Evolutionary conservation across 176 grass and related monocot species (phyloP).

Genomic region (Triticum dicoccoides): DNA sequence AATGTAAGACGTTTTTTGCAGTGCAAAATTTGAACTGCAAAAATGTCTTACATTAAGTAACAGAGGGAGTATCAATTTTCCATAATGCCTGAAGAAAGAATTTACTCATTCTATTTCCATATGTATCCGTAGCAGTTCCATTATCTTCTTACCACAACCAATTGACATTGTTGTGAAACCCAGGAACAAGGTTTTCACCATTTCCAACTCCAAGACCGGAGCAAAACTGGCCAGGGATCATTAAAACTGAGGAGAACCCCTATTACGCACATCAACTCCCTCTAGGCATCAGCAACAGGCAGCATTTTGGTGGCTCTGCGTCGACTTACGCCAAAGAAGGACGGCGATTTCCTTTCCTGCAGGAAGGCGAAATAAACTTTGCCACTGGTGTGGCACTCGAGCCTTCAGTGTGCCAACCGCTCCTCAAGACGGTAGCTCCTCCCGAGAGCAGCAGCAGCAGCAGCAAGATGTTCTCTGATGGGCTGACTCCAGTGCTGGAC

Average conservation of each 20-base stretch:
- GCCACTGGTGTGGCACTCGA: conserved; percentile 30
- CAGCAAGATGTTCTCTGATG: conserved; percentile 49
- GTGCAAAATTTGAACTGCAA: too few species aligned
- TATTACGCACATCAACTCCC: conserved; percentile 40
- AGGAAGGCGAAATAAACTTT: conserved; percentile 48
- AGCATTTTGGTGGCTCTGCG: conserved; percentile 36
- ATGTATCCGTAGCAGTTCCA: neutral
- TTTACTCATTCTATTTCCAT: neutral
- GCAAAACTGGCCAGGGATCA: conserved; percentile 43
- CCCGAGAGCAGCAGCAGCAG: conserved; percentile 35
- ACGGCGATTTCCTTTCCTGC: conserved; percentile 61
- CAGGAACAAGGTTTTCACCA: conserved; percentile 61
- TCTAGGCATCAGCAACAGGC: conserved; percentile 29
- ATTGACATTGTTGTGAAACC: neutral
- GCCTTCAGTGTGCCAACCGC: conserved; percentile 35
- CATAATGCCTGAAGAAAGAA: neutral
- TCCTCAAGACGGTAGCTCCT: conserved; percentile 34
- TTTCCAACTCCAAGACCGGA: conserved; percentile 44
- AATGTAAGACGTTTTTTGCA: too few species aligned
- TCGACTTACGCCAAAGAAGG: conserved; percentile 41
- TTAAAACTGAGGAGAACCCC: conserved; percentile 46
- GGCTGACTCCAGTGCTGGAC: conserved; percentile 44
- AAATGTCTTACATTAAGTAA: too few species aligned
- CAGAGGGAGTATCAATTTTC: too few species aligned
- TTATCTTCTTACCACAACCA: neutral